These are phyloP conservation scores for Rutstroemia sp. DNA, from an alignment of 2,329 filamentous ascomycete genomes.

Conservation along the genomic window DNA sequence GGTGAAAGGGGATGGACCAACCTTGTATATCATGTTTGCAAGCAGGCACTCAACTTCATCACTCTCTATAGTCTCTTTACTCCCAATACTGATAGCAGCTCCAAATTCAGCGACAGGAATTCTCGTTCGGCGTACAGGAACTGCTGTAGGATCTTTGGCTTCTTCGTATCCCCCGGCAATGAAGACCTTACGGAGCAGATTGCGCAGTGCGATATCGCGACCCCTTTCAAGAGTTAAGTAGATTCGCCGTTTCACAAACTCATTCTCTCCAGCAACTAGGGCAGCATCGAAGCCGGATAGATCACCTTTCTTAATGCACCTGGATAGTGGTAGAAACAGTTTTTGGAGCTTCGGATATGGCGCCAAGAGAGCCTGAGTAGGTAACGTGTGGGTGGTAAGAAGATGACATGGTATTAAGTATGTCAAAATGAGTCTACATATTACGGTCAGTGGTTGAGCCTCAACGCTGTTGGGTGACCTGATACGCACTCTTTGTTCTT, in stretches of 20 bases:
- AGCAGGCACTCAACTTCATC: slow-evolving; percentile 95
- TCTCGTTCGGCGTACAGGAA: slow-evolving; percentile 62
- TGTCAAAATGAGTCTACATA: slow-evolving; percentile 70
- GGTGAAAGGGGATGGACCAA: slow-evolving; percentile 34
- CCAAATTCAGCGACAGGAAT: slow-evolving; percentile 79
- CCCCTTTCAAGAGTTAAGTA: slow-evolving; percentile 91
- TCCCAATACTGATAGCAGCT: slow-evolving; percentile 72
- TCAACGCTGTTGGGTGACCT: background rate
- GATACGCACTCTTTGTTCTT: slow-evolving; percentile 76
- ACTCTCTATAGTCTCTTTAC: slow-evolving; percentile 59
- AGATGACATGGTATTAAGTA: slow-evolving; percentile 93
- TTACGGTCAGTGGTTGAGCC: slow-evolving; percentile 9
- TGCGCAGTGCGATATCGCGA: slow-evolving; percentile 84
- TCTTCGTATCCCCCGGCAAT: slow-evolving; percentile 76
- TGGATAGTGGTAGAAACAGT: slow-evolving; percentile 70
- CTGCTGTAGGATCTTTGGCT: slow-evolving; percentile 57
- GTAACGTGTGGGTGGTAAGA: slow-evolving; percentile 79
- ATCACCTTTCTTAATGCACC: slow-evolving; percentile 75
- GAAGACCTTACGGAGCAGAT: slow-evolving; percentile 87
- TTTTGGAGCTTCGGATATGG: slow-evolving; percentile 69
- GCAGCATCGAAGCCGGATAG: slow-evolving; percentile 78
- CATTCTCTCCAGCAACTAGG: slow-evolving; percentile 74
- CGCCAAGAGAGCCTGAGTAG: slow-evolving; percentile 61
- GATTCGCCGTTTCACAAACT: slow-evolving; percentile 87
- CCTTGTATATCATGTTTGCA: slow-evolving; percentile 98